Conservation (phyloP, 1,284 basidiomycete species). For the Tausonia pullulans region DNA sequence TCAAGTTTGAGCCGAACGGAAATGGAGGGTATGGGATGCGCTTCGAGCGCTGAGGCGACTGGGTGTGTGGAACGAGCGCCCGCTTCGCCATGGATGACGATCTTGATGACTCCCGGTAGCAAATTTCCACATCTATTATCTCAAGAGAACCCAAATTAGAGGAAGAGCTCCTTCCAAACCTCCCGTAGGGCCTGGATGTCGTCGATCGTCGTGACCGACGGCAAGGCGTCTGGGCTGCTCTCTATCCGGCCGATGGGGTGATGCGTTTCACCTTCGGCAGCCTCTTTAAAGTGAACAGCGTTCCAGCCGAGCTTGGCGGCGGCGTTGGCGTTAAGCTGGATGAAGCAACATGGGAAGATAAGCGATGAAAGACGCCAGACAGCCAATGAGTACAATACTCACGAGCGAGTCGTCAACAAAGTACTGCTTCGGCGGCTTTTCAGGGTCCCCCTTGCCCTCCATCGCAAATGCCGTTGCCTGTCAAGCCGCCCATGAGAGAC, state of each 20-base stretch:
- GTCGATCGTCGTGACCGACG: constrained; percentile 39
- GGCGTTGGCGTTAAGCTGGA: constrained; percentile 21
- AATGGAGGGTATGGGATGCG: constrained; percentile 91
- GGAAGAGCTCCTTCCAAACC: constrained; percentile 61
- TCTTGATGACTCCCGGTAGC: too few relatives aligned
- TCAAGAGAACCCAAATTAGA: too few relatives aligned
- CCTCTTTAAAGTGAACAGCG: constrained; percentile 58
- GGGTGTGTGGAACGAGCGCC: too few relatives aligned
- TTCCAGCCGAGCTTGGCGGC: constrained; percentile 57
- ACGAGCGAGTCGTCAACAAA: constrained; percentile 17
- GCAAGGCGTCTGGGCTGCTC: constrained; percentile 51
- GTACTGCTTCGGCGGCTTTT: constrained; percentile 1
- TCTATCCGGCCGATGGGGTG: constrained; percentile 17
- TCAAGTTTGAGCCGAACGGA: constrained; percentile 84
- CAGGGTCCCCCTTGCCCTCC: neutral
- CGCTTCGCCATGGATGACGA: too few relatives aligned
- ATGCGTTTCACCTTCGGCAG: constrained; percentile 17
- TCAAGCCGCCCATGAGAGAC: constrained; percentile 49
- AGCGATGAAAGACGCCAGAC: neutral
- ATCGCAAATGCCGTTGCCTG: neutral
- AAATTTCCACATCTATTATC: too few relatives aligned
- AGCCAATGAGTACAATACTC: neutral
- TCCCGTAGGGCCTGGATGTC: constrained; percentile 51
- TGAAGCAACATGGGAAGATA: neutral
- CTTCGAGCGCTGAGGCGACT: constrained; percentile 39